phyloP scores from a whole-genome alignment of 805 yeast species.

The Candida ponderosae region DNA sequence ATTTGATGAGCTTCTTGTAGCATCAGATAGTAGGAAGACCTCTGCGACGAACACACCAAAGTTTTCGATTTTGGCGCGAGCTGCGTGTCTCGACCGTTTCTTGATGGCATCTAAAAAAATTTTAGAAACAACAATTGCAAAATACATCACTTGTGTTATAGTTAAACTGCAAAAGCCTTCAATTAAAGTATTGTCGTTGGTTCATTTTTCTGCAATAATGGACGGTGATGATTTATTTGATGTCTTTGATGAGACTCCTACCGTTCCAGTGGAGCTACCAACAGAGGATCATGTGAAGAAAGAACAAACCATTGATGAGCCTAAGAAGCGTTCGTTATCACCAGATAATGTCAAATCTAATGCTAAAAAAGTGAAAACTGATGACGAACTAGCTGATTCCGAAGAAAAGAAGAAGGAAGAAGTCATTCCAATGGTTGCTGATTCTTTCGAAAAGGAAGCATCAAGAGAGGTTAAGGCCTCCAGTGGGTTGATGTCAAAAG shows the following conservation, averaged over 20 bases:
- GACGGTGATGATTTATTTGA: conserved; percentile 46
- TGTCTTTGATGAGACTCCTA: conserved; percentile 52
- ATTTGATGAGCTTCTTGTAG: too few species aligned
- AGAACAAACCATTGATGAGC: conserved; percentile 13
- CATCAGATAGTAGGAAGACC: too few species aligned
- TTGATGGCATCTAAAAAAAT: too few species aligned
- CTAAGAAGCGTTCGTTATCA: conserved; percentile 18
- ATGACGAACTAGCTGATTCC: conserved; percentile 12
- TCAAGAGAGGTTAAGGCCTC: conserved; percentile 83
- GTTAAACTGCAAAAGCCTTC: too few species aligned
- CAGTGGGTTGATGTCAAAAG: conserved; percentile 49
- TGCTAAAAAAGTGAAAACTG: conserved; percentile 20
- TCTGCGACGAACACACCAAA: too few species aligned
- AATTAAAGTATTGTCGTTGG: too few species aligned
- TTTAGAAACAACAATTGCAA: too few species aligned
- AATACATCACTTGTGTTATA: too few species aligned
- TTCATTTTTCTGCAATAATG: too few species aligned
- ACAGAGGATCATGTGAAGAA: conserved; percentile 1
- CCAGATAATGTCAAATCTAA: conserved; percentile 11
- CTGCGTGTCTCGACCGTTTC: too few species aligned
- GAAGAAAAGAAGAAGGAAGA: conserved; percentile 31
- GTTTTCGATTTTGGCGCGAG: too few species aligned
- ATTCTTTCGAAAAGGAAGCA: conserved; percentile 82
- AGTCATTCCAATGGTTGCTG: conserved; percentile 72
- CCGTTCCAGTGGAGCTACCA: conserved; percentile 13